Evolutionary conservation across 257 asterid species (phyloP), one percentile per base, ranked within the genome.

Genomic region (Schizonepeta tenuifolia): DNA sequence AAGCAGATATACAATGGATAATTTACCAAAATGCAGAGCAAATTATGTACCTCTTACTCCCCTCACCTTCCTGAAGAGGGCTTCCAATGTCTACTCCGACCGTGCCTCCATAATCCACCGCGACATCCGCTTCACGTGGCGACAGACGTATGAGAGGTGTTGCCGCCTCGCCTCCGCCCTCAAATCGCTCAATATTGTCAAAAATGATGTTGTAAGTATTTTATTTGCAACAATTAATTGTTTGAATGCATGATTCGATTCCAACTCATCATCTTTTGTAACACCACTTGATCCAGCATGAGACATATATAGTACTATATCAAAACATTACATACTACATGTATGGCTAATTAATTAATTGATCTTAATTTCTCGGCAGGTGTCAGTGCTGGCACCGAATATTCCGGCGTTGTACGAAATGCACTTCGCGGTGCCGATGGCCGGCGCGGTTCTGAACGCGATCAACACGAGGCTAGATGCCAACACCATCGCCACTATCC

Each of bases 401-500:
- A 75, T 90, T 55, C 97, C 97, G 40, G 97, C 98, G 0, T 54
- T 82, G 79, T 87, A 90, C 53, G 98, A 93, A 38, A 87, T 93
- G 97, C 97, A 90, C 78, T 90, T 90, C 54, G 95, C 96, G 1
- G 98, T 93, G 66, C 97, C 97, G 0, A 90, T 93, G 98, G 96
- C 98, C 0, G 97, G 98, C n/a, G 98, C 93, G 0, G 94, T 92
- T 5, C 84, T 92, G 14, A 92, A 90, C 78, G 64, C 97, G 0
- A 85, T 93, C 77, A 93, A 93, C 83, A 87, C 93, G 0, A 85
- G 98, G 69, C 87, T 93, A 0, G 91, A 93, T 28, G 87, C 96
- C 2, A 79, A 64, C 10, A 85, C 65, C 68, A 63, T 93, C 9
- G 92, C 97, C 21, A 80, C 88, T 9, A 86, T 93, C 31, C 93